phyloP scores from a whole-genome alignment of 2,329 filamentous ascomycete genomes.

The Penicillium glabrum region DNA sequence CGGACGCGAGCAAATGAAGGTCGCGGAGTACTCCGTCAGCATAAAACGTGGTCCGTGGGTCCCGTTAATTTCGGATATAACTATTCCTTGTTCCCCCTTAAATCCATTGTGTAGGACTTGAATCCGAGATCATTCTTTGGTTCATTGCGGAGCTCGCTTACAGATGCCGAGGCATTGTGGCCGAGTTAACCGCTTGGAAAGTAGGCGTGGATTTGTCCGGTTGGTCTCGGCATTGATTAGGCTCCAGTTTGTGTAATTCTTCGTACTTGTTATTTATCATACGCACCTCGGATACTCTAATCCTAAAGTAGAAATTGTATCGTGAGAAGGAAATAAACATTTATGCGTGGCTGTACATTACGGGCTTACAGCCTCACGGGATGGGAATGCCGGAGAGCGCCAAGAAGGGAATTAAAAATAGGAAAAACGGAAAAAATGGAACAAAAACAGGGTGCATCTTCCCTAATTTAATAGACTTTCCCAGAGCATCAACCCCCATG shows the following conservation, averaged over 20 bases:
- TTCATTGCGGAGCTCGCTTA: slow-evolving; percentile 16
- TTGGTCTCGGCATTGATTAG: not conserved
- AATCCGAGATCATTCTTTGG: not conserved
- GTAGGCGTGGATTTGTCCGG: slow-evolving; percentile 1
- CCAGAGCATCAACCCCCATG: slow-evolving; percentile 4
- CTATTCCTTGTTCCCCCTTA: not conserved
- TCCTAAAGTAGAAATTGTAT: not conserved
- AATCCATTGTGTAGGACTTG: not conserved
- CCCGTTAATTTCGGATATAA: not conserved
- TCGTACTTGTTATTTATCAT: not conserved
- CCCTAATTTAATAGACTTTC: slow-evolving; percentile 20
- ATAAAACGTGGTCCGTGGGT: slow-evolving; percentile 17
- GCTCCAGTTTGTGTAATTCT: not conserved
- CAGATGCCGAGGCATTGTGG: slow-evolving; percentile 4
- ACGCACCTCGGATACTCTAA: not conserved
- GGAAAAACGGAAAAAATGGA: not conserved
- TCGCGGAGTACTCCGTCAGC: slow-evolving; percentile 6
- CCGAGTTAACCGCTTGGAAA: not conserved
- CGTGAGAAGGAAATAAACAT: not conserved
- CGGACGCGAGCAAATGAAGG: not conserved
- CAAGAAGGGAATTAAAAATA: not conserved
- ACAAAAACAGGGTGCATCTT: slow-evolving; percentile 2
- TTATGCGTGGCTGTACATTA: not conserved
- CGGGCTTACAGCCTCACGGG: slow-evolving; percentile 4
- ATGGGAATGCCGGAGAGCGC: not conserved